Evolutionary conservation across 108 stramenopile species (phyloP), one percentile per base, ranked within the genome.

Genomic region (Nitzschia sp.): DNA sequence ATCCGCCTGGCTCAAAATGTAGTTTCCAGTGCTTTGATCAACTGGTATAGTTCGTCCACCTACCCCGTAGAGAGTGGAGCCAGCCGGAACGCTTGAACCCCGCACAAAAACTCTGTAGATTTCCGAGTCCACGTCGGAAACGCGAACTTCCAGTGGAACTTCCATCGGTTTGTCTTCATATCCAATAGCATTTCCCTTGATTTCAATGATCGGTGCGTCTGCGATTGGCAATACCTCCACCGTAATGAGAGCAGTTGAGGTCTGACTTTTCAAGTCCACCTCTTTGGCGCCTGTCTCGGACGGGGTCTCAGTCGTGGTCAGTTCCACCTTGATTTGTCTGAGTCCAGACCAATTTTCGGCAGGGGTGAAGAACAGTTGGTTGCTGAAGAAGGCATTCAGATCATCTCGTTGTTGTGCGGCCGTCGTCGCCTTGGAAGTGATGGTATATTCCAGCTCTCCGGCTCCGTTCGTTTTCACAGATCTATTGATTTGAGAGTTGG

Each of bases 171-270:
- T 46, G 25, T 63, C 62, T 46, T 63, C 62, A 23, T 46, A 42
- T 2, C 62, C 62, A 6, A 45, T 13, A 27, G 62, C 62, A 46
- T 63, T 63, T 46, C 45, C 62, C 25, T 63, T 63, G 27, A 63
- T 63, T 45, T 27, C 25, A 3, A 46, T 45, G 3, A 19, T 63
- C 2, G 46, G 62, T 9, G 21, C 42, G 23, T 59, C 58, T 59
- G 28, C 58, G 4, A 2, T 27, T 21, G 62, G 62, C 15, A 63
- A 2, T 19, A 63, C 28, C 18, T 46, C 46, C 25, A 63, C 21
- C n/a, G n/a, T n/a, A n/a, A n/a, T n/a, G n/a, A n/a, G n/a, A n/a
- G n/a, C n/a, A n/a, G n/a, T n/a, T n/a, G n/a, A n/a, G n/a, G n/a
- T n/a, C n/a, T n/a, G n/a, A n/a, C n/a, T n/a, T n/a, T n/a, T n/a